Base-by-base conservation (phyloP, 805 yeast species). In the Nakazawaea pomicola region DNA sequence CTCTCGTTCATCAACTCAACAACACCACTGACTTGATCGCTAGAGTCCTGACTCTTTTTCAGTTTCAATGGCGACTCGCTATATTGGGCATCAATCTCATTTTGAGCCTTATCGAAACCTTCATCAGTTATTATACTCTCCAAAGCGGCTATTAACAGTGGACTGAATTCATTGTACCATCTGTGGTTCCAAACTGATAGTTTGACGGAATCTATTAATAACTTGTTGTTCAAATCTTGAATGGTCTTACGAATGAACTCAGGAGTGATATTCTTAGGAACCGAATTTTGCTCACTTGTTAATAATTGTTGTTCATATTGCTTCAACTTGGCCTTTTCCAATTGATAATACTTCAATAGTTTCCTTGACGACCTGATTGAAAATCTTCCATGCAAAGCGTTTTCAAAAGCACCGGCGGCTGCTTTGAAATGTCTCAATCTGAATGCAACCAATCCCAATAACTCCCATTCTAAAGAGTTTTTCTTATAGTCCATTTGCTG, bases 101-200 rank as follows among this genome's bases (percentile, higher is more conserved):
- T 82, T 47, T 78, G 80, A 30, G 88, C 76, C 60, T 86, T 89
- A 23, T 83, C 76, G 33, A 83, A 61, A 0, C 97, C 96, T 51
- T 85, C 88, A 53, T 81, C 82, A 30, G 76, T 77, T 18, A 87
- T 79, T 41, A 88, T 66, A 40, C 70, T 74, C 16, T 75, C 64
- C 45, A 89, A 62, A 0, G 78, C 64, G n/a, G 64, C 57, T n/a
- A 80, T 56, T 36, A 88, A 65, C 36, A 67, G 67, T 16, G 95
- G 85, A 7, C 95, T 80, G 56, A 89, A 91, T 49, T 91, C 96
- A 48, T 81, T 76, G 64, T 91, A 95, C 99, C 99, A 93, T 56
- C 99, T 77, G 61, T 90, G 97, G 56, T 88, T 84, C 97, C 98
- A 95, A n/a, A 93, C 95, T n/a, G 83, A 65, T 40, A 93, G 65